phyloP scores from a whole-genome alignment of 75 land plant species.

The Cryptomeria japonica region DNA sequence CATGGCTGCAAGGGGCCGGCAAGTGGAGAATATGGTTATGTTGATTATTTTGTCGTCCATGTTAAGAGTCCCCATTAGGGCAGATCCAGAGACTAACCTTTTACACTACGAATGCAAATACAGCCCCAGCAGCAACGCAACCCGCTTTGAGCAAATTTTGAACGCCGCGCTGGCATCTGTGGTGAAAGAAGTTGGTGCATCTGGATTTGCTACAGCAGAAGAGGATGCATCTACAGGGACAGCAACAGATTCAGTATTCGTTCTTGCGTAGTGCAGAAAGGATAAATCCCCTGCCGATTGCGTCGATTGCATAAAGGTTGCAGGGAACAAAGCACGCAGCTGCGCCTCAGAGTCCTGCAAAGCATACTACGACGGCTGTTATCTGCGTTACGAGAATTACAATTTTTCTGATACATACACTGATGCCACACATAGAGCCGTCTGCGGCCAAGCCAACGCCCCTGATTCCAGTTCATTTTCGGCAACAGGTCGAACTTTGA shows the following conservation, averaged over 20 bases:
- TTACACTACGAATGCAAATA: conserved; percentile 27
- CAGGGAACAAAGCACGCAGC: conserved; percentile 14
- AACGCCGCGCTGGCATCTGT: conserved; percentile 30
- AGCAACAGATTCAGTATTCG: conserved; percentile 22
- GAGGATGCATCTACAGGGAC: background rate
- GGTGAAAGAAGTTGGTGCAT: background rate
- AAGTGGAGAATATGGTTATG: no score
- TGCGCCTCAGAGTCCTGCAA: conserved; percentile 32
- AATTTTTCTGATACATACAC: no score
- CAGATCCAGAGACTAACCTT: conserved; percentile 19
- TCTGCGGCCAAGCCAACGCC: no score
- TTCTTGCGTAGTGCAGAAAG: conserved; percentile 27
- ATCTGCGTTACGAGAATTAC: no score
- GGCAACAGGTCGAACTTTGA: no score
- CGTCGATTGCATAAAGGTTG: conserved; percentile 27
- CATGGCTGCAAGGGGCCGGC: no score
- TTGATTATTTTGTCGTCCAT: no score
- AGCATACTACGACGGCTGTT: conserved; percentile 43
- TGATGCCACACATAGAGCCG: no score
- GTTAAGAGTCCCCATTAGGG: no score
- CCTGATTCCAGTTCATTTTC: no score
- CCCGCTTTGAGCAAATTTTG: conserved; percentile 24
- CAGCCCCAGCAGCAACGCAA: conserved; percentile 24
- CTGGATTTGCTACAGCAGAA: conserved; percentile 8
- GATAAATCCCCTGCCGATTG: conserved; percentile 19